These are phyloP conservation scores for Aspergillus sclerotioniger DNA, from an alignment of 495 filamentous ascomycete genomes.

Conservation along the genomic window DNA sequence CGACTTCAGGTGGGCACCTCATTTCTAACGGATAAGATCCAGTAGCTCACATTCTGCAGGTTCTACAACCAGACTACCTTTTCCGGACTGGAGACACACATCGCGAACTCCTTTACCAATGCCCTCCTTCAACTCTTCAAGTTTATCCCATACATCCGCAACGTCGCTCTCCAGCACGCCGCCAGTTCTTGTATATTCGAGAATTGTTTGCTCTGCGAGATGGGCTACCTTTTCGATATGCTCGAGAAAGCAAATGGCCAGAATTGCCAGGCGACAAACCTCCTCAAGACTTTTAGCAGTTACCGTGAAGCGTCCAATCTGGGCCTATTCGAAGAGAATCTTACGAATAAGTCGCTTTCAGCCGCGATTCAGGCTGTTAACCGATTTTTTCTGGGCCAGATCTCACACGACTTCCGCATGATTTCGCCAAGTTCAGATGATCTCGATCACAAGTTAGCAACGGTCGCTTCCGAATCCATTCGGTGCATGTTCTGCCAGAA, in stretches of 20 bases:
- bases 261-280: conserved; percentile 96
- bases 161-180: conserved; percentile 85
- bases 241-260: conserved; percentile 89
- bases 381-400: conserved; percentile 71
- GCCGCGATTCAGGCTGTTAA: conserved; percentile 74
- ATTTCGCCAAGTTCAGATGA: conserved; percentile 55
- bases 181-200: conserved; percentile 79
- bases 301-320: conserved; percentile 68
- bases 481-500: conserved; percentile 79
- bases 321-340: conserved; percentile 80
- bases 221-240: conserved; percentile 98
- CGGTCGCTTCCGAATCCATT: conserved; percentile 57
- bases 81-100: conserved; percentile 93
- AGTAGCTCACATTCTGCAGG: conserved; percentile 40
- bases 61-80: conserved; percentile 90
- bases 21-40: neutral
- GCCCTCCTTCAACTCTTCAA: conserved; percentile 87
- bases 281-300: conserved; percentile 82
- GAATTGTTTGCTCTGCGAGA: conserved; percentile 84
- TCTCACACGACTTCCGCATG: conserved; percentile 66
- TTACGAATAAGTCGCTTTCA: conserved; percentile 63
- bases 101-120: conserved; percentile 94
- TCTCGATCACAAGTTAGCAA: conserved; percentile 59
- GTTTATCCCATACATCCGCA: conserved; percentile 84
- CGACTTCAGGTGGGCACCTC: conserved; percentile 72